Evolutionary conservation across 129 eudicot species (phyloP).

Genomic region (Flaveria robusta): DNA sequence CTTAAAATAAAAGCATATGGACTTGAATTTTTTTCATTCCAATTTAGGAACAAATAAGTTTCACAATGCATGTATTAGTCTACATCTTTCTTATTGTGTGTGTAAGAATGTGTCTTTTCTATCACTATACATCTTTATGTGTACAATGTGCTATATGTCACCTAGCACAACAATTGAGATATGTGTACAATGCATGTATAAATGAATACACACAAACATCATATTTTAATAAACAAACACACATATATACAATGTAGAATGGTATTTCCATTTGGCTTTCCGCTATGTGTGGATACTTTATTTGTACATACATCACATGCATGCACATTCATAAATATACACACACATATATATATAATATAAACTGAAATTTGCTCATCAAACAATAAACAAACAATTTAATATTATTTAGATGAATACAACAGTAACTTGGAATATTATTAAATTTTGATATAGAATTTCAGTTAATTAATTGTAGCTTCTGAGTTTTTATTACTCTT

Average conservation of each 20-base stretch:
- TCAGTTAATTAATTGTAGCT: background rate
- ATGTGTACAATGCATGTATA: too few relatives aligned
- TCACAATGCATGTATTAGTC: constrained; percentile 6
- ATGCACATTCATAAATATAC: background rate
- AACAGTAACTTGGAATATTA: background rate
- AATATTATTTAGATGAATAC: background rate
- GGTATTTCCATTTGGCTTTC: background rate
- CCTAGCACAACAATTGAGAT: too few relatives aligned
- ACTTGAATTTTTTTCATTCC: background rate
- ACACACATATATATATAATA: background rate
- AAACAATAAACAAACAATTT: background rate
- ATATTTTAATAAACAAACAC: too few relatives aligned
- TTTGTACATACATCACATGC: background rate
- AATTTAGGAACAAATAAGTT: background rate
- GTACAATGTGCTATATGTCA: too few relatives aligned
- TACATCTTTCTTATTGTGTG: background rate
- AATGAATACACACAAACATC: too few relatives aligned
- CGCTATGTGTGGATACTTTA: background rate
- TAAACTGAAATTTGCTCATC: background rate
- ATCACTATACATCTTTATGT: too few relatives aligned
- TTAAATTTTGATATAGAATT: too few relatives aligned
- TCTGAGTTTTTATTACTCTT: background rate
- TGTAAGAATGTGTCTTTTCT: too few relatives aligned
- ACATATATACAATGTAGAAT: too few relatives aligned
- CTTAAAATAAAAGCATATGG: constrained; percentile 14